A percentile compares a stretch with the other conserved stretches of the same genome.
phyloP scores from a whole-genome alignment of 2,329 filamentous ascomycete species.

The Trichoderma sp. region DNA sequence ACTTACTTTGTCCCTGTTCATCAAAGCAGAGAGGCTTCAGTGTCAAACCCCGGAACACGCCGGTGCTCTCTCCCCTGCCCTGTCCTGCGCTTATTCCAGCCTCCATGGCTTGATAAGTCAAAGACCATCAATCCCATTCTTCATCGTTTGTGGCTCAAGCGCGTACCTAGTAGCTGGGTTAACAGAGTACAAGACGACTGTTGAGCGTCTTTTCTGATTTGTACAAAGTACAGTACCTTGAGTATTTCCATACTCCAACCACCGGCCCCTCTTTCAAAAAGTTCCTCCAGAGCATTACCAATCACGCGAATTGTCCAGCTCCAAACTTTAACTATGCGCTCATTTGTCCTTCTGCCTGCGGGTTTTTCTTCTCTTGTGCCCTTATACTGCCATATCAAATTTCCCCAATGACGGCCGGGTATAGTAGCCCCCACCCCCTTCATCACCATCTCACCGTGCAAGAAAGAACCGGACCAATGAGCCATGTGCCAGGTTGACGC shows the following conservation, averaged over 20 bases:
- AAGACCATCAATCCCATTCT: background rate
- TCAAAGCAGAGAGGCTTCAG: background rate
- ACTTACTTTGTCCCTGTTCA: background rate
- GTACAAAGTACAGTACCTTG: background rate
- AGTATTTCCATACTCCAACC: background rate
- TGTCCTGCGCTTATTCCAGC: background rate
- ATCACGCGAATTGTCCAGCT: background rate
- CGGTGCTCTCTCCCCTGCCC: background rate
- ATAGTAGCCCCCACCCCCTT: slow-evolving; percentile 16
- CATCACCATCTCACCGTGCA: background rate
- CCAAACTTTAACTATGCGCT: background rate
- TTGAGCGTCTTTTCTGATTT: background rate
- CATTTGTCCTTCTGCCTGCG: slow-evolving; percentile 6
- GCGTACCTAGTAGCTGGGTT: background rate
- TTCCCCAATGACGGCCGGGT: background rate
- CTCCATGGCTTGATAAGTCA: background rate
- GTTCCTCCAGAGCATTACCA: background rate
- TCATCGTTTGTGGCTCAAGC: background rate
- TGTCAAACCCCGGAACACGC: background rate
- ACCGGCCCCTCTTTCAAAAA: background rate
- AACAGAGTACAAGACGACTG: background rate
- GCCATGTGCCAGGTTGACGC: background rate
- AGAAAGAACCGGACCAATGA: slow-evolving; percentile 17
- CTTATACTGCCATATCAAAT: background rate
- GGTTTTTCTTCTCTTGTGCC: background rate